phyloP scores from a whole-genome alignment of 805 yeast genomes.

The Hanseniaspora mollemarum region DNA sequence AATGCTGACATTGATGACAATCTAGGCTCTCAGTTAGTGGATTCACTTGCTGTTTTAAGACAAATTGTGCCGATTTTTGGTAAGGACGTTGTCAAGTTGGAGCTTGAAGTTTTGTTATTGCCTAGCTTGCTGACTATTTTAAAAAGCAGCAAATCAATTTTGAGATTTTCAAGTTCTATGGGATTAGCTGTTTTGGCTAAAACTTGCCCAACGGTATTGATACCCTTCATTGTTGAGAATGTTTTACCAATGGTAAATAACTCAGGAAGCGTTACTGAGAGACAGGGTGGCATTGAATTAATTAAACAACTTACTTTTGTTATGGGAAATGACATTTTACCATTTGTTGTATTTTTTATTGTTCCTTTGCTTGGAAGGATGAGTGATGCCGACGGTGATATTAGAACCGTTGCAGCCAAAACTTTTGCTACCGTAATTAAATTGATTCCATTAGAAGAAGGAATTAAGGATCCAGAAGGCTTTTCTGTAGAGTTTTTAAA shows the following conservation, averaged over 20 bases:
- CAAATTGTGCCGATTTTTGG: slow-evolving; percentile 49
- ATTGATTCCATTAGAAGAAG: slow-evolving; percentile 92
- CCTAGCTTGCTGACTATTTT: slow-evolving; percentile 43
- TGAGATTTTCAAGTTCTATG: slow-evolving; percentile 82
- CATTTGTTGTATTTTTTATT: slow-evolving; percentile 87
- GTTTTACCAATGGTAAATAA: slow-evolving; percentile 72
- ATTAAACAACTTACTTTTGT: slow-evolving; percentile 71
- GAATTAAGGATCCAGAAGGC: slow-evolving; percentile 88
- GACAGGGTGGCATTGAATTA: slow-evolving; percentile 92
- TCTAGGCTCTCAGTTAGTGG: slow-evolving; percentile 70
- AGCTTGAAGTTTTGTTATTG: slow-evolving; percentile 40
- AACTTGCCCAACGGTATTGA: slow-evolving; percentile 54
- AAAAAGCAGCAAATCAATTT: slow-evolving; percentile 62
- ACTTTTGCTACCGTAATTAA: slow-evolving; percentile 94
- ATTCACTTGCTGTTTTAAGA: slow-evolving; percentile 70
- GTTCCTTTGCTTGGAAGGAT: slow-evolving; percentile 95
- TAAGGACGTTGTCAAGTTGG: slow-evolving; percentile 32
- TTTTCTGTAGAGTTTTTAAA: slow-evolving; percentile 72
- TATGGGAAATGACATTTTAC: slow-evolving; percentile 82
- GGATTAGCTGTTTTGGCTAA: slow-evolving; percentile 72
- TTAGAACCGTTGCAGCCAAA: slow-evolving; percentile 84
- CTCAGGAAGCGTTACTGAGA: slow-evolving; percentile 53
- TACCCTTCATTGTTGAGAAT: slow-evolving; percentile 66
- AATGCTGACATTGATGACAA: slow-evolving; percentile 33
- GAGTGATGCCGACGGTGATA: slow-evolving; percentile 87